Conservation (phyloP, 2,329 filamentous ascomycete species). For the Calonectria henricotiae region DNA sequence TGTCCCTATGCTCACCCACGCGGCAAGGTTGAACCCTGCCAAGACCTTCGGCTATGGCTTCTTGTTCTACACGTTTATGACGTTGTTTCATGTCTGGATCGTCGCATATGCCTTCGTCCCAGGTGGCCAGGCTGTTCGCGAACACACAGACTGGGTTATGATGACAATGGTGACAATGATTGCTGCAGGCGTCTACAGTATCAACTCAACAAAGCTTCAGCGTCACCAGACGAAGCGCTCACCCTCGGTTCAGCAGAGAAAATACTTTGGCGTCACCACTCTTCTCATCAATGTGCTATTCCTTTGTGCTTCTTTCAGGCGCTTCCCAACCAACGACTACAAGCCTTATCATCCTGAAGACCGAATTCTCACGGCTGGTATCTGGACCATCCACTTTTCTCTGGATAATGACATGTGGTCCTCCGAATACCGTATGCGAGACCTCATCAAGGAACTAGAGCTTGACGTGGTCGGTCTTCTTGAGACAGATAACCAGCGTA, state of each 20-base stretch:
- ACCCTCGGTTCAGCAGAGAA: conserved; percentile 64
- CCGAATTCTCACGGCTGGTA: conserved; percentile 91
- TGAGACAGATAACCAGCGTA: conserved; percentile 93
- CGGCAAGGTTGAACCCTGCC: conserved; percentile 83
- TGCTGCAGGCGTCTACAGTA: conserved; percentile 87
- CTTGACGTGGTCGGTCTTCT: conserved; percentile 97
- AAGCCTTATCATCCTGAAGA: conserved; percentile 90
- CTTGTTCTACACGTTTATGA: conserved; percentile 91
- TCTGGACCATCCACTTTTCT: conserved; percentile 99
- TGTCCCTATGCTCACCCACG: conserved; percentile 82
- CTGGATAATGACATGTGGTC: conserved; percentile 99
- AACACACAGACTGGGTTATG: conserved; percentile 98
- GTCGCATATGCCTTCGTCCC: conserved; percentile 99
- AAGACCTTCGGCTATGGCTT: conserved; percentile 91
- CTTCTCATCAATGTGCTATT: conserved; percentile 86
- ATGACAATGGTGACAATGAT: conserved; percentile 86
- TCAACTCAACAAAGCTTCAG: conserved; percentile 68
- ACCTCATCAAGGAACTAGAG: conserved; percentile 93
- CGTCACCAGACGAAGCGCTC: conserved; percentile 55
- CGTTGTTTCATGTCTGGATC: conserved; percentile 99
- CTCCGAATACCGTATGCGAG: conserved; percentile 92
- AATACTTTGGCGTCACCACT: conserved; percentile 73
- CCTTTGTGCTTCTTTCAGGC: conserved; percentile 85
- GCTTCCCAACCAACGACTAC: conserved; percentile 95
- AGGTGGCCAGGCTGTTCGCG: conserved; percentile 90